Percentiles rank a stretch among this genome's conserved stretches.
Evolutionary conservation across 352 stramenopile species (phyloP).

Genomic region (Globisporangium barbulae): DNA sequence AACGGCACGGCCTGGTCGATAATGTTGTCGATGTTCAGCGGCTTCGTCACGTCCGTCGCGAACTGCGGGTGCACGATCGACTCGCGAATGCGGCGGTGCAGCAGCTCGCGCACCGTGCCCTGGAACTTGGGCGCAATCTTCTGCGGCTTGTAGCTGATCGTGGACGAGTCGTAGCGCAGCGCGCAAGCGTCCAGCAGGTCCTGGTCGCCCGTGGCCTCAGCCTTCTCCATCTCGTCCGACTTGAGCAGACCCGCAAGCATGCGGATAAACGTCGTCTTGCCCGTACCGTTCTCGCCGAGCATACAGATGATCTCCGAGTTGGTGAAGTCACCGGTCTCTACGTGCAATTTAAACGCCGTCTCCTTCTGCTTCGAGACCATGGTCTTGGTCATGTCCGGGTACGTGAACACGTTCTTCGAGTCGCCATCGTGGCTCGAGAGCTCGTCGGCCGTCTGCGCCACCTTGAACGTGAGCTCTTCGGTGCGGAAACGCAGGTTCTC

Average conservation of each 20-base stretch:
- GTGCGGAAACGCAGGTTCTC: conserved; percentile 99
- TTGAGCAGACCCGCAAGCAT: conserved; percentile 99
- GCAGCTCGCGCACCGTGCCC: conserved; percentile 96
- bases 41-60: conserved; percentile 98
- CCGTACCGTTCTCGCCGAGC: conserved; percentile 99
- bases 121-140: conserved; percentile 96
- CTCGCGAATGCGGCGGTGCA: conserved; percentile 98
- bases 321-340: conserved; percentile 96
- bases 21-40: conserved; percentile 97
- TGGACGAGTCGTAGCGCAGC: conserved; percentile 80
- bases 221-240: conserved; percentile 94
- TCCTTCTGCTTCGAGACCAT: conserved; percentile 93
- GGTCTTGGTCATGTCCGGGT: conserved; percentile 99
- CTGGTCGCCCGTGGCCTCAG: conserved; percentile 62
- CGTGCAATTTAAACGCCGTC: conserved; percentile 96
- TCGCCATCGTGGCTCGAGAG: conserved; percentile 81
- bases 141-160: conserved; percentile 98
- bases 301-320: conserved; percentile 99
- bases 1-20: conserved; percentile 98
- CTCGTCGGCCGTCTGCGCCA: conserved; percentile 92
- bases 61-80: conserved; percentile 99
- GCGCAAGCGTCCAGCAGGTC: conserved; percentile 75
- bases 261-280: conserved; percentile 99
- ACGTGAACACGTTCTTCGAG: conserved; percentile 92
- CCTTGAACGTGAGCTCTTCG: conserved; percentile 98